Percentiles rank a stretch among this genome's conserved stretches.
Conservation (phyloP, 148 eudicot species). For the Camellia sinensis region DNA sequence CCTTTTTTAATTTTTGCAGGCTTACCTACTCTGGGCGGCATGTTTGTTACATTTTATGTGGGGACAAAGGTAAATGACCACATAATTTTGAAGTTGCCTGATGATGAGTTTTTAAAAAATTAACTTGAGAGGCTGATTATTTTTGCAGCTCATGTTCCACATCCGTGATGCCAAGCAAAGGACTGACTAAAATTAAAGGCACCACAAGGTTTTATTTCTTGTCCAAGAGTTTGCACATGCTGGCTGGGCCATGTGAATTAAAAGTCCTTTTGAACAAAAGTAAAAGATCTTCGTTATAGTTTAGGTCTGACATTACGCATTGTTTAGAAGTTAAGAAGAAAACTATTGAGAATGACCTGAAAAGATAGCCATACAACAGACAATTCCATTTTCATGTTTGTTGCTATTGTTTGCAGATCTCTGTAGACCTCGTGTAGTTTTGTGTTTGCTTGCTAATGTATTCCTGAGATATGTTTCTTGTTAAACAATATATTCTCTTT, state of each 20-base stretch:
- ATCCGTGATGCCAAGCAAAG: constrained; percentile 62
- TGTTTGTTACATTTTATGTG: constrained; percentile 74
- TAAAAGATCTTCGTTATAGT: background rate
- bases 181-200: constrained; percentile 15
- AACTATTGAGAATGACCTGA: background rate
- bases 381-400: no score
- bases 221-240: background rate
- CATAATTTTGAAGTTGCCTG: background rate
- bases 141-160: constrained; percentile 87
- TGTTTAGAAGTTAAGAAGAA: background rate
- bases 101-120: constrained; percentile 6
- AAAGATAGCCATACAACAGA: background rate
- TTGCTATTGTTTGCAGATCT: no score
- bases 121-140: constrained; percentile 7
- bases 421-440: no score
- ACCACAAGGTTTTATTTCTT: constrained; percentile 14
- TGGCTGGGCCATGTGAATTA: background rate
- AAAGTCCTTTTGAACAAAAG: background rate
- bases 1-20: constrained; percentile 39
- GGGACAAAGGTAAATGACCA: constrained; percentile 68
- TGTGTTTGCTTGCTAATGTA: no score
- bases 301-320: background rate
- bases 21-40: constrained; percentile 59
- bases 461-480: no score
- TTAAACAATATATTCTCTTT: no score